Base-by-base conservation (phyloP, 176 grass and related monocot genomes). In the Miscanthus lutarioriparius region DNA sequence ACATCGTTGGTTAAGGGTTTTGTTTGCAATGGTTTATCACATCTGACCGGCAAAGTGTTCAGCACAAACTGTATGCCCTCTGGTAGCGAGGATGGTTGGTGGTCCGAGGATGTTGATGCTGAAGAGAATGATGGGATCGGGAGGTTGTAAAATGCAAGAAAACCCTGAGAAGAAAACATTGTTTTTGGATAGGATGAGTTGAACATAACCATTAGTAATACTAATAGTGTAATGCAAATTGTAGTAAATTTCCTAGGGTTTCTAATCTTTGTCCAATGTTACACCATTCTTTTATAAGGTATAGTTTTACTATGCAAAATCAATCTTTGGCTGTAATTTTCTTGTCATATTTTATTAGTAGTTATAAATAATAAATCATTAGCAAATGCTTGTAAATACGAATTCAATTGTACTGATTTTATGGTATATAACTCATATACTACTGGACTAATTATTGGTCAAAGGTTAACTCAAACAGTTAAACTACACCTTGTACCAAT, bases 91-190 rank as follows among this genome's bases (percentile, higher is more conserved):
- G 87, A 67, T 45, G 79, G 67, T n/a, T 63, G 68, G 78, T 83
- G 26, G 16, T 28, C 25, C 38, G 82, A 69, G 41, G 70, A 77
- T 72, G 35, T 27, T 59, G 63, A 72, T 67, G 53, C 41, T 59
- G 35, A 11, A 25, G 73, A 27, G 53, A 37, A 27, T 38, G 39
- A 77, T 70, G 86, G 72, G 39, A 84, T 64, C 1, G 85, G 88
- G 41, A 93, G 77, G 25, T 76, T 81, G 58, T 93, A 90, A 67
- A 83, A 93, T 35, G 43, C 49, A 19, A 93, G 74, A 44, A 93
- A 13, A 61, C 74, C 84, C 88, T 93, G 74, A 79, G 32, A 62
- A 26, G 53, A 33, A 80, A 64, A 81, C 23, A 84, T n/a, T 32
- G 22, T 72, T 61, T 64, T 1, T 75, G 19, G 27, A 82, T 35